Evolutionary conservation across 2,329 filamentous ascomycete species (phyloP).

Genomic region (Cladosporium sp.): DNA sequence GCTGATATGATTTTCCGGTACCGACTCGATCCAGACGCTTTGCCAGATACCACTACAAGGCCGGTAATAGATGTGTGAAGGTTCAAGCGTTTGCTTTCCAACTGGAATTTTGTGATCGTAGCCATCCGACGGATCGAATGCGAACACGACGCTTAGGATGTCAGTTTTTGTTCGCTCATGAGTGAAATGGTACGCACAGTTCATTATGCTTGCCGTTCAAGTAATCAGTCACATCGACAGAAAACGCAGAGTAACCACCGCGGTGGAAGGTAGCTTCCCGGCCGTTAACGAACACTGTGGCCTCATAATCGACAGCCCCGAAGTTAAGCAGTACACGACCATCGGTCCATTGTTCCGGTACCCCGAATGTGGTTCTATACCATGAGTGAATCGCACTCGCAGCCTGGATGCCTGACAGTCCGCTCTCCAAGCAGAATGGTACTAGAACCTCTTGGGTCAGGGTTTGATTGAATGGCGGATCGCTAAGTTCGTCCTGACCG

Average conservation of each 20-base stretch:
- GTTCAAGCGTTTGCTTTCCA: conserved; percentile 51
- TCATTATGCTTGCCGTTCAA: conserved; percentile 55
- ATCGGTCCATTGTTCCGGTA: conserved; percentile 46
- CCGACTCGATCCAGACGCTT: conserved; percentile 67
- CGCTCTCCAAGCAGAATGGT: conserved; percentile 53
- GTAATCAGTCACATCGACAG: conserved; percentile 59
- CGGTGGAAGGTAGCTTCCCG: conserved; percentile 50
- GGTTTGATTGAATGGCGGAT: conserved; percentile 42
- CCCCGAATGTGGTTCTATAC: conserved; percentile 46
- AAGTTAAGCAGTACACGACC: conserved; percentile 52
- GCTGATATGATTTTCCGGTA: conserved; percentile 53
- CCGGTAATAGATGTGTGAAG: conserved; percentile 66
- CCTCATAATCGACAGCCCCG: conserved; percentile 61
- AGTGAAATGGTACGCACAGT: conserved; percentile 55
- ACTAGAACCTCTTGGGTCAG: conserved; percentile 45
- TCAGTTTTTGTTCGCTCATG: conserved; percentile 52
- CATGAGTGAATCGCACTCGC: conserved; percentile 25
- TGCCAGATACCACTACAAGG: conserved; percentile 75
- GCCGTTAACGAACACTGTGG: conserved; percentile 54
- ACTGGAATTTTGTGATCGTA: conserved; percentile 56
- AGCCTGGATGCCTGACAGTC: conserved; percentile 37
- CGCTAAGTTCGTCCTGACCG: conserved; percentile 35
- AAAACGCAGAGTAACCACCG: conserved; percentile 56
- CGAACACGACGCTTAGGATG: conserved; percentile 56
- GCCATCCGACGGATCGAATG: conserved; percentile 63